Percentiles rank a stretch among this genome's conserved stretches.
phyloP scores from a whole-genome alignment of 2,329 filamentous ascomycete genomes.

The Diaporthe vaccinii region DNA sequence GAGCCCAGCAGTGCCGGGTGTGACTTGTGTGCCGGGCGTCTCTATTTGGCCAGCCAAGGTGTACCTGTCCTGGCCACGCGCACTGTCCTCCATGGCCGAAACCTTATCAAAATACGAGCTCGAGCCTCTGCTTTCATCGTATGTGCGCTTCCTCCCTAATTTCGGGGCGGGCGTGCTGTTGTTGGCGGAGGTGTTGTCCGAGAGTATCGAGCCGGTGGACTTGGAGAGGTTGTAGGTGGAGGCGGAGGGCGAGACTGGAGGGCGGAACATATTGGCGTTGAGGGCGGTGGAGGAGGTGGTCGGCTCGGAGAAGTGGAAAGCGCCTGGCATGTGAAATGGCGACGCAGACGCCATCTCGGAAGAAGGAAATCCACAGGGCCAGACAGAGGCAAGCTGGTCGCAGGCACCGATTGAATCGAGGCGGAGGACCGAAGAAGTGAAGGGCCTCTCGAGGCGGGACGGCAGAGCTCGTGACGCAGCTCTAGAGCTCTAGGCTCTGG shows the following conservation, averaged over 20 bases:
- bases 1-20: conserved; percentile 52
- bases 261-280: conserved; percentile 51
- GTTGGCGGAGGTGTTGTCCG: conserved; percentile 51
- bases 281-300: conserved; percentile 45
- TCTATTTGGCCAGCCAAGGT: conserved; percentile 68
- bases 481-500: not conserved
- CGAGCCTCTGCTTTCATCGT: conserved; percentile 45
- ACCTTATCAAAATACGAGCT: conserved; percentile 52
- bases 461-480: conserved; percentile 1
- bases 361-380: not conserved
- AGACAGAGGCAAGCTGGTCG: not conserved
- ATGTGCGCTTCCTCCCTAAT: conserved; percentile 63
- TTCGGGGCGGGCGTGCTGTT: conserved; percentile 47
- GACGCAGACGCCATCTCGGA: conserved; percentile 48
- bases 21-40: conserved; percentile 55
- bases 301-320: conserved; percentile 48
- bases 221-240: conserved; percentile 49
- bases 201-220: conserved; percentile 56
- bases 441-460: not conserved
- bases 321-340: conserved; percentile 51
- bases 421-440: not conserved
- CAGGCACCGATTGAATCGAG: not conserved
- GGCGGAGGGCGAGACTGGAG: conserved; percentile 48
- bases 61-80: conserved; percentile 54
- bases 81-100: conserved; percentile 43